These are phyloP conservation scores for Candida maltosa DNA, from an alignment of 805 yeast genomes.

Conservation along the genomic window DNA sequence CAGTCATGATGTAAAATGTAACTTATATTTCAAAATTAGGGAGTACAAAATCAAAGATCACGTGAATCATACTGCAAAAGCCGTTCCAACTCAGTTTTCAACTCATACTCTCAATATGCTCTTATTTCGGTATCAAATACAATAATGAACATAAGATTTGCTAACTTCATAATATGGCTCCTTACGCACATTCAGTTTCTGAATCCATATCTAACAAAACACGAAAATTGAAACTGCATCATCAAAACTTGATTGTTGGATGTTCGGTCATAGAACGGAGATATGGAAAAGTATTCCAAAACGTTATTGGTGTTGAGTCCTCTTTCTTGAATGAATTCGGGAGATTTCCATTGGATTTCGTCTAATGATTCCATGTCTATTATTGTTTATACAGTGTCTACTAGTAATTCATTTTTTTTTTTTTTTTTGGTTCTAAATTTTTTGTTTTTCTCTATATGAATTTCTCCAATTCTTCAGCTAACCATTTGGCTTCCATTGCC, in stretches of 20 bases:
- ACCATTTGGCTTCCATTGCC: constrained; percentile 65
- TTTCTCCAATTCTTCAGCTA: constrained; percentile 40
- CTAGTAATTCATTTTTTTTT: background rate
- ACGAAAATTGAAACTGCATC: constrained; percentile 92
- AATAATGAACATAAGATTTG: too few species aligned
- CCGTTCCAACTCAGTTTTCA: too few species aligned
- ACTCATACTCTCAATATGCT: too few species aligned
- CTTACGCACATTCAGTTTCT: too few species aligned
- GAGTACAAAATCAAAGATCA: too few species aligned
- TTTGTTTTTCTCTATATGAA: constrained; percentile 12
- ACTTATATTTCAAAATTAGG: too few species aligned
- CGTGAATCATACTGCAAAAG: too few species aligned
- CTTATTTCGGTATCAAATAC: too few species aligned
- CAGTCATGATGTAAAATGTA: too few species aligned
- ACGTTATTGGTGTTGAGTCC: constrained; percentile 89
- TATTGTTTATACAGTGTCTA: background rate
- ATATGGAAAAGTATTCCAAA: constrained; percentile 85
- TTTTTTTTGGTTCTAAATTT: background rate
- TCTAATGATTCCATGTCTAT: constrained; percentile 47
- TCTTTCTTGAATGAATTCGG: constrained; percentile 92
- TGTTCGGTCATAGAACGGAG: constrained; percentile 92
- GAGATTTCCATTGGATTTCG: constrained; percentile 94
- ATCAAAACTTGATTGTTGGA: constrained; percentile 91
- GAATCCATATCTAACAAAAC: too few species aligned
- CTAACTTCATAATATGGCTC: too few species aligned